These are phyloP conservation scores for Haplosporangium sp. DNA, from an alignment of 371 early-diverging fungal genomes.

Conservation along the genomic window DNA sequence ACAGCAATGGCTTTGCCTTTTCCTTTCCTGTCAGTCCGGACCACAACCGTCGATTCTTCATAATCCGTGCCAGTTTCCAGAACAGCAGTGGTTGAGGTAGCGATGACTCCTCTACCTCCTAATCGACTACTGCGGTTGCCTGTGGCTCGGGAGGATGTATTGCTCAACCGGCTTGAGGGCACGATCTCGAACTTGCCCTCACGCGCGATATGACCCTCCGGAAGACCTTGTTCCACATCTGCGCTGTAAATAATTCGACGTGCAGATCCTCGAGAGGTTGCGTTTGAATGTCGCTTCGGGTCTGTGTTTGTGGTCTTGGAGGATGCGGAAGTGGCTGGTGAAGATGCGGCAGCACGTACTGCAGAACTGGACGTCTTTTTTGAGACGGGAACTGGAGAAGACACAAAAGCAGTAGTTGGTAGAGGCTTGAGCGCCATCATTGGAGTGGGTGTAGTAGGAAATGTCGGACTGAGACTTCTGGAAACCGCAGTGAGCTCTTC, in stretches of 20 bases:
- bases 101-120: no score
- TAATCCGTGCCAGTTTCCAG: not conserved
- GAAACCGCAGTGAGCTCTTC: no score
- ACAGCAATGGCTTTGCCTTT: not conserved
- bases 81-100: no score
- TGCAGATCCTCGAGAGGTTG: not conserved
- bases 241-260: slow-evolving; percentile 21
- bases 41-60: not conserved
- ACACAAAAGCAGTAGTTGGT: no score
- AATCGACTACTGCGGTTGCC: not conserved
- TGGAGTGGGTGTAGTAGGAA: no score
- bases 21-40: not conserved
- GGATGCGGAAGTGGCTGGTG: not conserved
- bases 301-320: not conserved
- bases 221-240: slow-evolving; percentile 3
- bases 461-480: no score
- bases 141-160: not conserved
- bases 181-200: slow-evolving; percentile 25
- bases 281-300: not conserved
- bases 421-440: no score
- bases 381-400: not conserved
- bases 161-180: slow-evolving; percentile 4
- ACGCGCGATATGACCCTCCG: slow-evolving; percentile 17
- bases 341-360: not conserved
- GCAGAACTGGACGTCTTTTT: not conserved